Percentiles rank a stretch among this genome's conserved stretches.
These are phyloP conservation scores for Linnemannia zychae DNA, from an alignment of 192 early-diverging fungal genomes.

Conservation along the genomic window DNA sequence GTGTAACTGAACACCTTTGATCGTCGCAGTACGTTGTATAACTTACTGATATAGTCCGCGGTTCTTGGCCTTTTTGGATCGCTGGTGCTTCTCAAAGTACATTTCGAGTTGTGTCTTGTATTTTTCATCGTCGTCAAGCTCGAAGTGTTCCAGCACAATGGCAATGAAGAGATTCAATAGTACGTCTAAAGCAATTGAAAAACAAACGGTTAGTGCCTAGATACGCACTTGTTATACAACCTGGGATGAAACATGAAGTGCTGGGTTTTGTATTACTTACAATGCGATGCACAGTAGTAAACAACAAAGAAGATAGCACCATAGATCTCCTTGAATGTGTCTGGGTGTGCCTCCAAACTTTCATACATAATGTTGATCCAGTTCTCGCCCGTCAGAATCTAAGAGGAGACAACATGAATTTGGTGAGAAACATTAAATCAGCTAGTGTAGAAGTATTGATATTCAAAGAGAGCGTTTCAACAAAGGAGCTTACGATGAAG, in stretches of 20 bases:
- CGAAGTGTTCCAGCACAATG: conserved; percentile 74
- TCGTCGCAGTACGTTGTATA: conserved; percentile 20
- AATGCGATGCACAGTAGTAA: conserved; percentile 71
- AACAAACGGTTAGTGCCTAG: neutral
- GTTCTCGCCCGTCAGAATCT: conserved; percentile 72
- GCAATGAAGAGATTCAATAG: conserved; percentile 75
- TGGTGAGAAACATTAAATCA: neutral
- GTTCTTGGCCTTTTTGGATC: conserved; percentile 45
- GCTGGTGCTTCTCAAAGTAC: conserved; percentile 49
- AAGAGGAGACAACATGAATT: neutral
- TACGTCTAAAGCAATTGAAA: conserved; percentile 53
- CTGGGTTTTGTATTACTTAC: conserved; percentile 56
- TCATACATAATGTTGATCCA: conserved; percentile 70
- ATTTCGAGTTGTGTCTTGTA: conserved; percentile 62
- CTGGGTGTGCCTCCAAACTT: conserved; percentile 54
- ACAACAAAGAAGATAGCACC: conserved; percentile 63
- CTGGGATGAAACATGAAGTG: neutral
- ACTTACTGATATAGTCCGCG: conserved; percentile 54
- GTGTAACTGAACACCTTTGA: conserved; percentile 18
- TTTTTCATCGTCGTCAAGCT: conserved; percentile 71
- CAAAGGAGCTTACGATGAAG: conserved; percentile 60
- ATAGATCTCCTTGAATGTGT: conserved; percentile 42
- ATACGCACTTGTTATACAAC: too few relatives aligned
- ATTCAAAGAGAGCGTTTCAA: too few relatives aligned
- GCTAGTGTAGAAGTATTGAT: neutral